A percentile compares a stretch with the other conserved stretches of the same genome.
Evolutionary conservation across 768 basidiomycete species (phyloP).

Genomic region (Cystoderma amianthinum): DNA sequence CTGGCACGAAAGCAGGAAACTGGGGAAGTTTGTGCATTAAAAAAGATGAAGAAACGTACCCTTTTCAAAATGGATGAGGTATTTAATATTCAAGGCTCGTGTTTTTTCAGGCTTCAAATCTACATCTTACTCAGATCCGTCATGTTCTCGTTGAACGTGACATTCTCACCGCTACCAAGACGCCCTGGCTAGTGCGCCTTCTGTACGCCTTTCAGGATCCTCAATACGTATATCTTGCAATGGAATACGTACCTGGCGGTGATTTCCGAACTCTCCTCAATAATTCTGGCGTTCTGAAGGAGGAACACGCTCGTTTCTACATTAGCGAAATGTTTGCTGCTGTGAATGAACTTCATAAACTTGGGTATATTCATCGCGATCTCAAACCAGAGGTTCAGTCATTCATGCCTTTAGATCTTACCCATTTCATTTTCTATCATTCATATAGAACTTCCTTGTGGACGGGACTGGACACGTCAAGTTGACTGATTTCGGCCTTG

Average conservation of each 20-base stretch:
- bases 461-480: slow-evolving; percentile 96
- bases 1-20: slow-evolving; percentile 93
- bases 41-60: slow-evolving; percentile 95
- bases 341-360: slow-evolving; percentile 90
- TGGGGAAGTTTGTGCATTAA: slow-evolving; percentile 93
- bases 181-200: slow-evolving; percentile 92
- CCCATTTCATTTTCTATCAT: slow-evolving; percentile 1
- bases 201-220: slow-evolving; percentile 97
- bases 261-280: slow-evolving; percentile 97
- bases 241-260: slow-evolving; percentile 99
- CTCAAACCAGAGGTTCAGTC: slow-evolving; percentile 94
- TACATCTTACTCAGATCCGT: slow-evolving; percentile 67
- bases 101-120: neutral
- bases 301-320: slow-evolving; percentile 95
- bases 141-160: slow-evolving; percentile 97
- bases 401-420: no score
- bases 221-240: slow-evolving; percentile 88
- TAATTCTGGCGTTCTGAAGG: slow-evolving; percentile 95
- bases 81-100: slow-evolving; percentile 9
- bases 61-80: slow-evolving; percentile 99
- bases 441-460: slow-evolving; percentile 84
- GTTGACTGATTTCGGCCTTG: slow-evolving; percentile 94
- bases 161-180: slow-evolving; percentile 95
- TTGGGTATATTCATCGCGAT: slow-evolving; percentile 98
- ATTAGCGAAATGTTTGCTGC: slow-evolving; percentile 97